Base-by-base conservation (phyloP, 805 yeast species). In the Metschnikowia continentalis region DNA sequence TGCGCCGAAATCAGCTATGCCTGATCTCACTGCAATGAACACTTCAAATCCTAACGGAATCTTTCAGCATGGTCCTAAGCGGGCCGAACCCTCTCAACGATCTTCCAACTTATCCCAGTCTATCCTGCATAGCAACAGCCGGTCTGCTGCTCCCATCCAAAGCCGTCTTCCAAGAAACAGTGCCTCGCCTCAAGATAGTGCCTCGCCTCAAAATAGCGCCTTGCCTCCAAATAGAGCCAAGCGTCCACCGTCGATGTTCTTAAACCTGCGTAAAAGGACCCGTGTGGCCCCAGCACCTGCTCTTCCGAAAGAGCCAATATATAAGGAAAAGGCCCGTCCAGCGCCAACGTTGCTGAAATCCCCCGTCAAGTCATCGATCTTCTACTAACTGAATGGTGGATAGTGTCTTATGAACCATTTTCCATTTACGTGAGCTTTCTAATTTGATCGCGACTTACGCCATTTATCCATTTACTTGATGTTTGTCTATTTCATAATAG, bases 331-430 rank as follows among this genome's bases (percentile, higher is more conserved):
- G 46, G 15, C 47, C n/a, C 22, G 37, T 5, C 35, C 33, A 15
- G 23, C 35, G 19, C 47, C 32, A 11, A 22, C 47, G 10, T 36
- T 44, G 47, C 47, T 44, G 40, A 44, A 44, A 23, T 35, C 47
- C 43, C 54, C 69, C 26, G 56, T 67, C 30, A 63, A 59, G 49
- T 67, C 71, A 11, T 69, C 72, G 30, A 61, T 69, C 35, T 68
- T 69, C 44, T 58, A 54, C 45, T 65, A 54, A 50, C 22, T 26
- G 35, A 37, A 19, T 20, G 8, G 15, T 19, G 14, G 17, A 32
- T 26, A 26, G 30, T 26, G 11, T 26, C 30, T 13, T 10, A 26
- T 8, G 30, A 26, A 5, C 30, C 30, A 26, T 26, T 26, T 8
- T 26, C 11, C 30, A 26, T 8, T 26, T 26, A 26, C 11, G 30